Base-by-base conservation (phyloP, 345 rosid genomes). In the Physaria fendleri region DNA sequence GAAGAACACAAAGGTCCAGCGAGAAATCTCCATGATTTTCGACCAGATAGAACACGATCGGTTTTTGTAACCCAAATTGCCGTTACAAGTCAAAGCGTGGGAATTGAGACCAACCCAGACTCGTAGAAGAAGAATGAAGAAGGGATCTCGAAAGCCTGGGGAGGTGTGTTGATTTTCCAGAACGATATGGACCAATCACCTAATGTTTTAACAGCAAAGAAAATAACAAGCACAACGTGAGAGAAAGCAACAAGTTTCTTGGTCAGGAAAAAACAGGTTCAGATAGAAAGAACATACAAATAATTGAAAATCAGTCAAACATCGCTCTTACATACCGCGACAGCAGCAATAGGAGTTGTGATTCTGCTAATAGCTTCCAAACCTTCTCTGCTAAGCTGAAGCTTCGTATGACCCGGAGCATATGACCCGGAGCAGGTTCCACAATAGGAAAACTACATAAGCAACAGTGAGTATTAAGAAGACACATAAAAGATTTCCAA, bases 141-240 rank as follows among this genome's bases (percentile, higher is more conserved):
- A 16, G 59, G 43, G 74, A 40, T 42, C 60, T 35, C 8, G 64
- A 51, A 77, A 78, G 77, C 83, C 79, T 77, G 30, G 30, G 49
- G 47, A 53, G 65, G 58, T 20, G 52, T 79, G 82, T 65, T n/a
- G n/a, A 94, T 73, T 94, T 94, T 61, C 99, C 99, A 7, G 99
- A 94, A 54, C 99, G 96, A 57, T 94, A 90, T 33, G 99, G 99
- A 53, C 99, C 99, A 73, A 94, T 94, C 24, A 90, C 97, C 99
- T 94, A 80, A 73, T 66, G 57, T 66, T 60, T 57, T 35, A 76
- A 76, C 52, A 53, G 65, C 64, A 45, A 28, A 59, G 29, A 23
- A 40, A 46, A 18, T 2, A 22, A 39, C 37, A 69, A 52, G 64
- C 57, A 71, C 64, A 40, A 62, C 9, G 11, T 15, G 66, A 59